Evolutionary conservation across 176 grass and related monocot genomes (phyloP), one percentile per base, ranked within the genome.

Genomic region (Thinopyrum elongatum): DNA sequence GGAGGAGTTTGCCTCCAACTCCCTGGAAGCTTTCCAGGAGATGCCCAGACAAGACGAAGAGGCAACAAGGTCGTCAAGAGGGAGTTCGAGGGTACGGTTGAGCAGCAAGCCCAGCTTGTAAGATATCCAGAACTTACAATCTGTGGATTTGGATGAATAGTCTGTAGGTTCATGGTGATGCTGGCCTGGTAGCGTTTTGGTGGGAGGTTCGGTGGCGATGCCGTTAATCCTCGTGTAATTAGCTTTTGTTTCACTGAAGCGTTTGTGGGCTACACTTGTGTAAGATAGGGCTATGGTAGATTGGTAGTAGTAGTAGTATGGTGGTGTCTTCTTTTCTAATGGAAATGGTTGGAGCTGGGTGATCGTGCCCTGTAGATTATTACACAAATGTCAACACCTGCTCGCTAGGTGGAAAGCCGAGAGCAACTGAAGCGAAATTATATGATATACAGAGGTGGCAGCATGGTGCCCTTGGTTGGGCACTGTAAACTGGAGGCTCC

Each of bases 1-100:
- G 21, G 82, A 89, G 77, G 83, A 53, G 31, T 97, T 97, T 44
- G 76, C 89, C 6, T 55, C 87, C 62, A 85, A 2, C 76, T 92
- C 90, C 3, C 68, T 92, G 30, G 39, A 90, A 82, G 92, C 82
- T 74, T 97, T 94, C 49, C 92, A 87, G 66, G 92, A 94, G 49
- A 74, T 91, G 77, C 35, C 47, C 13, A 85, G 61, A 33, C 76
- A 34, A 71, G 91, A 76, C 28, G 91, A 90, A 74, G 86, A 67
- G 26, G 28, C 36, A 28, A 67, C 82, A 4, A 76, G 42, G 16
- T 8, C 72, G 15, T 64, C 65, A 34, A 74, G 82, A 88, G 85
- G 84, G 19, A 89, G 85, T 42, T 81, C 62, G 7, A 90, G 85
- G 84, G 53, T 49, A 62, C 49, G 76, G 4, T 61, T 12, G 34